These are phyloP conservation scores for Neurospora hispaniola DNA, from an alignment of 495 filamentous ascomycete species.

Conservation along the genomic window DNA sequence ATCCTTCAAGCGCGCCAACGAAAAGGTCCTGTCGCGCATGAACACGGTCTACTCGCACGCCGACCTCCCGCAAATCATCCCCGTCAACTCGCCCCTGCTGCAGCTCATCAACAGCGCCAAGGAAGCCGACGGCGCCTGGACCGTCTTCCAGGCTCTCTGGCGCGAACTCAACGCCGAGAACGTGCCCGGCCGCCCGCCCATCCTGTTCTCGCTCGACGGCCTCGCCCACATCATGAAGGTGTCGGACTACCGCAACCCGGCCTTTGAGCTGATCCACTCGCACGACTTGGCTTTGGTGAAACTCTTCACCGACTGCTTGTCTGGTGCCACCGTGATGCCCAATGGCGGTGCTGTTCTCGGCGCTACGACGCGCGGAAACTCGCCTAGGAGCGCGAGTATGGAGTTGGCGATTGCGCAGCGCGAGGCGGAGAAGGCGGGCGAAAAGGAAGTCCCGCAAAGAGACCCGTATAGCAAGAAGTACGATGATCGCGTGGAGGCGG, in stretches of 20 bases:
- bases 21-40: constrained; percentile 47
- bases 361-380: constrained; percentile 58
- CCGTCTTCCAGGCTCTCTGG: constrained; percentile 74
- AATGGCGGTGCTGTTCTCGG: constrained; percentile 75
- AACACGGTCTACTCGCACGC: constrained; percentile 49
- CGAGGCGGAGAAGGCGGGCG: constrained; percentile 23
- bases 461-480: constrained; percentile 53
- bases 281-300: constrained; percentile 70
- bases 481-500: constrained; percentile 57
- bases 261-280: constrained; percentile 68
- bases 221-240: constrained; percentile 66
- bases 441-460: constrained; percentile 28
- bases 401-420: constrained; percentile 52
- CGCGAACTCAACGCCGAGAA: constrained; percentile 52
- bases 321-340: constrained; percentile 46
- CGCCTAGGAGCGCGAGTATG: constrained; percentile 48
- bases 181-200: constrained; percentile 55
- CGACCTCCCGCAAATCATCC: constrained; percentile 45
- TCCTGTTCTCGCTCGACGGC: constrained; percentile 69
- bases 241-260: constrained; percentile 57
- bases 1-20: constrained; percentile 62
- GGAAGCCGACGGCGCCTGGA: constrained; percentile 67
- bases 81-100: constrained; percentile 51
- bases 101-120: constrained; percentile 59
- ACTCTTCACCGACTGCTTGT: constrained; percentile 63